A percentile compares a stretch with the other conserved stretches of the same genome.
These are phyloP conservation scores for Aphanoascus verrucosus DNA, from an alignment of 2,329 filamentous ascomycete species.

Conservation along the genomic window DNA sequence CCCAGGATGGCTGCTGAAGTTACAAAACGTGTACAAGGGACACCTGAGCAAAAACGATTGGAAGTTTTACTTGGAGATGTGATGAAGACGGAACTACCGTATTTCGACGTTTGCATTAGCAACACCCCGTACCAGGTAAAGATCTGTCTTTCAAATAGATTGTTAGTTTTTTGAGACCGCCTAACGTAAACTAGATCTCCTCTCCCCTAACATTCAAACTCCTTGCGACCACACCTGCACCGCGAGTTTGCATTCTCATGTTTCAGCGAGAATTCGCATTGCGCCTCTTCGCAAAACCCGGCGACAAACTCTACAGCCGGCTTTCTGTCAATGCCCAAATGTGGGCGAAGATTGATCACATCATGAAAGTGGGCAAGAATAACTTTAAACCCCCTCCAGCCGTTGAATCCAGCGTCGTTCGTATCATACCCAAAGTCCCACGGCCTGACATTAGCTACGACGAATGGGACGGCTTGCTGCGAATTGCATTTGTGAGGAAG, in stretches of 20 bases:
- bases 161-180: background rate
- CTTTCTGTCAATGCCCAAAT: slow-evolving; percentile 89
- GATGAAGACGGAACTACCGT: slow-evolving; percentile 72
- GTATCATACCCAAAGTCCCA: slow-evolving; percentile 77
- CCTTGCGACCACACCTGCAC: slow-evolving; percentile 68
- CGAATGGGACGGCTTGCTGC: slow-evolving; percentile 84
- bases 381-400: slow-evolving; percentile 93
- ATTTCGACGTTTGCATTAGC: slow-evolving; percentile 73
- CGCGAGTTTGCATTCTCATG: slow-evolving; percentile 81
- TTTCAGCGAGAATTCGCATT: slow-evolving; percentile 93
- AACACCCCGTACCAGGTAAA: slow-evolving; percentile 60
- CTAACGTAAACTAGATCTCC: slow-evolving; percentile 53
- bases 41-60: slow-evolving; percentile 68
- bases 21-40: slow-evolving; percentile 86
- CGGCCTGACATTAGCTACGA: slow-evolving; percentile 83
- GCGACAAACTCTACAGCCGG: slow-evolving; percentile 82
- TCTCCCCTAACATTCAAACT: slow-evolving; percentile 87
- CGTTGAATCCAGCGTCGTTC: slow-evolving; percentile 83
- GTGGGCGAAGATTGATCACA: slow-evolving; percentile 60
- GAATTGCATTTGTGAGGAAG: slow-evolving; percentile 74
- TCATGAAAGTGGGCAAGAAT: slow-evolving; percentile 91
- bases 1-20: slow-evolving; percentile 94
- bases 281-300: slow-evolving; percentile 74
- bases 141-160: background rate
- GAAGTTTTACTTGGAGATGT: slow-evolving; percentile 86